Evolutionary conservation across 1,284 basidiomycete genomes (phyloP), one percentile per base, ranked within the genome.

Genomic region (Agaricales sp.): DNA sequence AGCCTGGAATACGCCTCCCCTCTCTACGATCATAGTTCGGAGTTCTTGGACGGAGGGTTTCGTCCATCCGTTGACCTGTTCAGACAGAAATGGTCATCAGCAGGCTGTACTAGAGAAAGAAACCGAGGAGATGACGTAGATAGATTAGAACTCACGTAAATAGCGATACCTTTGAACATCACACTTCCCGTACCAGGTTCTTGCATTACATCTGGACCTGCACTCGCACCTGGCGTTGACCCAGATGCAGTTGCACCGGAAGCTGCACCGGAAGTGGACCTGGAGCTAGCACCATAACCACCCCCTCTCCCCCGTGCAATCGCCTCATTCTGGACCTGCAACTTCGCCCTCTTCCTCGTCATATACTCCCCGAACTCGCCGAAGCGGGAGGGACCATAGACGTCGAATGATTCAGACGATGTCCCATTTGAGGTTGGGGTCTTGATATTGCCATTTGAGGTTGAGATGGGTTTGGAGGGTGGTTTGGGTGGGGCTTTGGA

Each of bases 31-130:
- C 49, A 97, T 69, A 54, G 82, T 72, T 2, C 90, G 77, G 1
- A 98, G 67, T 47, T 91, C 88, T 59, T 92, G 87, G 48, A 92
- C 80, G 2, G 92, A 91, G 3, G 94, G 93, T 22, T 78, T 72
- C 1, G 92, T 96, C 69, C 82, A 89, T 0, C 94, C 94, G 60
- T 96, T 97, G 54, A 94, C 84, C 88, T 92, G 53, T 16, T 19
- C 13, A 43, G 18, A 19, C 13, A 19, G 8, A 8, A 21, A 43
- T 16, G 41, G 20, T 19, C 11, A 12, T 11, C 30, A 12, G 30
- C 12, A 12, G 30, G 30, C 12, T 37, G 12, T 16, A 16, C 16
- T 37, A 21, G 22, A 6, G 48, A 8, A 50, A 4, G 16, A 4
- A 30, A 46, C 4, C 46, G 20, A 24, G 11, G 14, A 37, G 24